Base-by-base conservation (phyloP, 768 basidiomycete species). In the Termitomyces sp. region DNA sequence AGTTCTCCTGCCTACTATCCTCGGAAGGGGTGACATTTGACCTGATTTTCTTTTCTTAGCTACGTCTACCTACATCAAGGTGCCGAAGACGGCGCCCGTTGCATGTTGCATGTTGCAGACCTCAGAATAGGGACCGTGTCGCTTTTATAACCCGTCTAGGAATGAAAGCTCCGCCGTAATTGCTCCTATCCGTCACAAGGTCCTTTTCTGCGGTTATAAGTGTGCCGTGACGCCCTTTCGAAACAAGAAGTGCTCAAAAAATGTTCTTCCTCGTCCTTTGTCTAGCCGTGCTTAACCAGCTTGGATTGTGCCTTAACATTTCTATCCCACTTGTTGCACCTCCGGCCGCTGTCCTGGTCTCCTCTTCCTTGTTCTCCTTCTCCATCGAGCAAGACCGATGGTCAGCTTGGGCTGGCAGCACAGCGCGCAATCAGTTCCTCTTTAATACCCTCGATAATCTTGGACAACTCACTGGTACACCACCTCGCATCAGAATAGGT, bases 331-430 rank as follows among this genome's bases (percentile, higher is more conserved):
- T 56, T 19, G 34, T 41, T 16, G 41, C 49, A 29, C 59, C 63
- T 34, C 25, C 53, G 23, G 44, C 63, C 27, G 58, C 56, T 9
- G 40, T 25, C 27, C 50, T 23, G 35, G 58, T 62, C 45, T 55
- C 58, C 31, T 54, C 57, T 7, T 79, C 80, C 11, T 69, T 86
- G 12, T 61, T 88, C 27, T 85, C 84, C 0, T 80, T 88, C 61
- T 89, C 86, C 31, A 80, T 89, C 53, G 88, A 88, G 63, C 82
- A 86, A 67, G 87, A 89, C 61, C 74, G 83, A 32, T 89, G 86
- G 86, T 72, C 75, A 10, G 86, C 87, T 59, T 90, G 87, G 87
- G 71, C 71, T 11, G 87, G 88, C 1, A 70, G 69, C 14, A 75
- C 74, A 6, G 69, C 75, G 3, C 73, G 72, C 34, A 88, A 89